Conservation (phyloP, 1,139 yeast species). For the Hyphopichia burtonii region DNA sequence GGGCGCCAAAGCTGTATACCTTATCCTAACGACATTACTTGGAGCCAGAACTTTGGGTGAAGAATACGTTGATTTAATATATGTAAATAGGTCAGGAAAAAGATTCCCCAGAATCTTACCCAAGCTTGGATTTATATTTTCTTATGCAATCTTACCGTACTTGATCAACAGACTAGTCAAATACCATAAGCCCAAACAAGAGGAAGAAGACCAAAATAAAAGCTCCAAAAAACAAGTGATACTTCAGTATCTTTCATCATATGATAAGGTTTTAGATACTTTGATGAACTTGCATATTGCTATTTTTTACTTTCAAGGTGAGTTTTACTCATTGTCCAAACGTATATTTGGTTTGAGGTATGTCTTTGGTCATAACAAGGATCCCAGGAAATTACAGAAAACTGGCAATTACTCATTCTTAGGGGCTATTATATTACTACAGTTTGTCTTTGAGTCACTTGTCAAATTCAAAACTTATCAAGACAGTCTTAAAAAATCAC, state of each 20-base stretch:
- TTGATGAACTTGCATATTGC: slow-evolving; percentile 72
- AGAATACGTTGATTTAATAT: slow-evolving; percentile 84
- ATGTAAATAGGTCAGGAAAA: slow-evolving; percentile 55
- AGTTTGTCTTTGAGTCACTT: slow-evolving; percentile 50
- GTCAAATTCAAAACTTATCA: slow-evolving; percentile 30
- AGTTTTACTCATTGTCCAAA: slow-evolving; percentile 75
- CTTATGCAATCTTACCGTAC: slow-evolving; percentile 61
- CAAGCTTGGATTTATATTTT: slow-evolving; percentile 52
- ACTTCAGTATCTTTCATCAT: slow-evolving; percentile 28
- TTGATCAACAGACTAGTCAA: slow-evolving; percentile 35
- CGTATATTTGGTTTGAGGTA: slow-evolving; percentile 79
- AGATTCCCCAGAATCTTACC: slow-evolving; percentile 47
- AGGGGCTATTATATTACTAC: slow-evolving; percentile 68
- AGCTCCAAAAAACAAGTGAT: slow-evolving; percentile 12
- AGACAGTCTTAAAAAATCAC: slow-evolving; percentile 12
- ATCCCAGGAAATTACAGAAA: slow-evolving; percentile 37
- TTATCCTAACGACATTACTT: slow-evolving; percentile 66
- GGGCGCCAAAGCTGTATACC: slow-evolving; percentile 57
- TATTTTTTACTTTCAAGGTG: slow-evolving; percentile 75
- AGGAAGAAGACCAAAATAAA: slow-evolving; percentile 12
- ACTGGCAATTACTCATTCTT: slow-evolving; percentile 73
- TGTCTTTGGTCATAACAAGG: slow-evolving; percentile 64
- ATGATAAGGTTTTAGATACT: slow-evolving; percentile 48
- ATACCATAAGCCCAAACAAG: slow-evolving; percentile 21
- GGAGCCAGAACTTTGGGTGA: slow-evolving; percentile 89